These are phyloP conservation scores for Sporothrix sp. DNA, from an alignment of 2,329 filamentous ascomycete genomes.

Conservation along the genomic window DNA sequence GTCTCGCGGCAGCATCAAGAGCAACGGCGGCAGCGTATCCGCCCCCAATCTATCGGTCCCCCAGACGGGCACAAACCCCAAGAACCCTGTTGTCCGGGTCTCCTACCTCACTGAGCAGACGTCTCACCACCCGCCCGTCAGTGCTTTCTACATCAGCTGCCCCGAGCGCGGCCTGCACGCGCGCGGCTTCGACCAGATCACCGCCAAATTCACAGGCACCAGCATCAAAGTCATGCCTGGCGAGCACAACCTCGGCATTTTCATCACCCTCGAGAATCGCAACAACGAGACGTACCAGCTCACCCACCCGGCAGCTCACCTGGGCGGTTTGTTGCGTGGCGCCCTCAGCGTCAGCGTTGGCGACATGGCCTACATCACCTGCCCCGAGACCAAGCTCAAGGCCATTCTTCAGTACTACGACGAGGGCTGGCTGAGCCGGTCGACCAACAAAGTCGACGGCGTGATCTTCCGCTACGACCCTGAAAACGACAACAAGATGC, in stretches of 20 bases:
- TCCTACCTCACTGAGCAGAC: slow-evolving; percentile 97
- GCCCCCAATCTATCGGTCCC: slow-evolving; percentile 42
- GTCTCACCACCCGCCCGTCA: slow-evolving; percentile 93
- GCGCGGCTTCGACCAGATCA: slow-evolving; percentile 88
- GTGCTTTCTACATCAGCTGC: slow-evolving; percentile 88
- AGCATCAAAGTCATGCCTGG: slow-evolving; percentile 86
- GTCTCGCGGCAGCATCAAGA: slow-evolving; percentile 10
- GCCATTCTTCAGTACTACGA: slow-evolving; percentile 88
- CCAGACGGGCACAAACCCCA: slow-evolving; percentile 34
- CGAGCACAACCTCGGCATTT: slow-evolving; percentile 91
- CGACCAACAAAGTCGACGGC: slow-evolving; percentile 85
- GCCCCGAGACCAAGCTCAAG: slow-evolving; percentile 83
- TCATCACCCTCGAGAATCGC: slow-evolving; percentile 71
- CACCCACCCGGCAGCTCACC: slow-evolving; percentile 85
- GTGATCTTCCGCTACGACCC: slow-evolving; percentile 87
- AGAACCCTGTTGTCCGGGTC: slow-evolving; percentile 56
- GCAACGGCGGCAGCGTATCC: slow-evolving; percentile 17
- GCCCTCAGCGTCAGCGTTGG: slow-evolving; percentile 84
- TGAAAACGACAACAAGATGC: slow-evolving; percentile 68
- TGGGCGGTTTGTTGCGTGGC: slow-evolving; percentile 79
- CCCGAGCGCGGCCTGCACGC: slow-evolving; percentile 83
- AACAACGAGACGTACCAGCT: slow-evolving; percentile 89
- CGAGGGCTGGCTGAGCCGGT: slow-evolving; percentile 86
- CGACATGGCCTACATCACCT: slow-evolving; percentile 80
- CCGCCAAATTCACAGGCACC: slow-evolving; percentile 94